A percentile compares a stretch with the other conserved stretches of the same genome.
These are phyloP conservation scores for Chlamydomonas schloesseri DNA, from an alignment of 139 green algal genomes.

Conservation along the genomic window DNA sequence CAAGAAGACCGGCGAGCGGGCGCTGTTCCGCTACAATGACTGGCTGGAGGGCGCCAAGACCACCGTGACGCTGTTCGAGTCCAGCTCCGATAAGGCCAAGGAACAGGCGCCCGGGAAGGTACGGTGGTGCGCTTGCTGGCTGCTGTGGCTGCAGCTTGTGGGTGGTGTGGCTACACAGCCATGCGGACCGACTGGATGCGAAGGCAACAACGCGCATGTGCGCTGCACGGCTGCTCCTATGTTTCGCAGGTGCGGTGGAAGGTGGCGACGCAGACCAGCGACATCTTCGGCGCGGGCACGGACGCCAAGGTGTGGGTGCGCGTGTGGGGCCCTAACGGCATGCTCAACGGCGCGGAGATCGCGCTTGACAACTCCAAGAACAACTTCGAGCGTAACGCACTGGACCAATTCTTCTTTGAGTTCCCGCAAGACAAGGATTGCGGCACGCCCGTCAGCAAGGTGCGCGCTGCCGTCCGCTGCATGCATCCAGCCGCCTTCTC, in stretches of 20 bases:
- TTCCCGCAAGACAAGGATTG: slow-evolving; percentile 62
- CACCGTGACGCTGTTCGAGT: slow-evolving; percentile 50
- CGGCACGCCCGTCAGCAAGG: slow-evolving; percentile 57
- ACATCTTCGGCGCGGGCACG: slow-evolving; percentile 63
- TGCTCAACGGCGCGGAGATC: slow-evolving; percentile 58
- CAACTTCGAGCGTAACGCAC: slow-evolving; percentile 26
- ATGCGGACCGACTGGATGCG: no score
- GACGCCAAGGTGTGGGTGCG: slow-evolving; percentile 60
- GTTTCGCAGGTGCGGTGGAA: slow-evolving; percentile 47
- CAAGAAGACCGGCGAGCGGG: slow-evolving; percentile 48
- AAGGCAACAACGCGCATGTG: no score
- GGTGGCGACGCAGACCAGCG: slow-evolving; percentile 54
- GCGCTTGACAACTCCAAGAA: slow-evolving; percentile 53
- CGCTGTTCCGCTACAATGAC: slow-evolving; percentile 47
- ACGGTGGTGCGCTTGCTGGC: no score
- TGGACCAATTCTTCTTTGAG: slow-evolving; percentile 54
- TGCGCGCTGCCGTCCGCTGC: no score
- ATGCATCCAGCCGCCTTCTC: no score
- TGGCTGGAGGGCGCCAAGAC: slow-evolving; percentile 55
- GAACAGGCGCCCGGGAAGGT: slow-evolving; percentile 42
- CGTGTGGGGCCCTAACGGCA: slow-evolving; percentile 54
- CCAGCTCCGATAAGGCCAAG: slow-evolving; percentile 33
- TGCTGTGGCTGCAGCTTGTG: no score
- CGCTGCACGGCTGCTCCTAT: no score
- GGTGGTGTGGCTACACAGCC: no score